Base-by-base conservation (phyloP, 202 grass and related monocot genomes). In the Bolboschoenoplectus hybrid region DNA sequence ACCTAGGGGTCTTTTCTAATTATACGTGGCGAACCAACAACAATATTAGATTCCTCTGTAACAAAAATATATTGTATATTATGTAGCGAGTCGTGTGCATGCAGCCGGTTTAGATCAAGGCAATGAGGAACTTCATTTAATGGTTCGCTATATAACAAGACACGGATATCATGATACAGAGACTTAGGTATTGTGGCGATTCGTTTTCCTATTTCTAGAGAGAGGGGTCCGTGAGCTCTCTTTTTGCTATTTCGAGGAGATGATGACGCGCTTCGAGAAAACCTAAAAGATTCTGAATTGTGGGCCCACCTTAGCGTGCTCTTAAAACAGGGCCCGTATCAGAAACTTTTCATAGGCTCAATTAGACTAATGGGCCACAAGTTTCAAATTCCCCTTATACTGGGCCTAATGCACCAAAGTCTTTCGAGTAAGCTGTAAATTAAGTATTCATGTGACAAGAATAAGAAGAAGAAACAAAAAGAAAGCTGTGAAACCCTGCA, bases 191-290 rank as follows among this genome's bases (percentile, higher is more conserved):
- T 8, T 14, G 81, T 49, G 81, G 81, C 81, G 81, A 83, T 34
- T 82, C 80, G 80, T 64, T 82, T 82, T 67, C 53, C 63, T 67
- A 3, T 82, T 50, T 36, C 4, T 32, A 45, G 43, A 67, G 26
- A 14, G 34, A 81, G 10, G 77, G 2, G 16, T 40, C 13, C 8
- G 7, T 32, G n/a, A 20, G 4, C 1, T 35, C 9, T 32, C 4
- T 11, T 75, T 69, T 53, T 52, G n/a, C 34, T 67, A 47, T 65
- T 81, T 19, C 19, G 39, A 82, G 39, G 63, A 51, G 60, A 64
- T 3, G 52, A 20, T 50, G 44, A 74, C 7, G 19, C n/a, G 10
- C 3, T 50, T 50, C 16, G 1, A 74, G 70, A 74, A 47, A 53
- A 13, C 72, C 4, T 75, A 26, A 26, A 26, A 26, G 26, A 26